Evolutionary conservation across 2,329 filamentous ascomycete species (phyloP).

Genomic region (Teratosphaeria pseudoeucalypti): DNA sequence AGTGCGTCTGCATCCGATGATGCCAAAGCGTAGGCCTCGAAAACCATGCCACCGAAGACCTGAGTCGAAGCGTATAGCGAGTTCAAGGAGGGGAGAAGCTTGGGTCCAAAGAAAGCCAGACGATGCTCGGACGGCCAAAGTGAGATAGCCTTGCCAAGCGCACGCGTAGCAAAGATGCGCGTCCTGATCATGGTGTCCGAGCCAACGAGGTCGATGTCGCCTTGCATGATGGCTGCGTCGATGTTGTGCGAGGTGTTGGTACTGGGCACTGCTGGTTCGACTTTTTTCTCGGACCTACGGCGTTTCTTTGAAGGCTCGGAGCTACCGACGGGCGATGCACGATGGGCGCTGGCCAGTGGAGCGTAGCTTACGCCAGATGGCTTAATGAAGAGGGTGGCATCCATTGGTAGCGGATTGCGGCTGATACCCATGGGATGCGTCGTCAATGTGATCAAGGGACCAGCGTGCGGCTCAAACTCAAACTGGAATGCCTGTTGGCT

Average conservation of each 20-base stretch:
- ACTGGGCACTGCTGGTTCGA: constrained; percentile 47
- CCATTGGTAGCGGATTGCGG: constrained; percentile 85
- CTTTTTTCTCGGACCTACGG: constrained; percentile 70
- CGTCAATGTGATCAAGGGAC: constrained; percentile 72
- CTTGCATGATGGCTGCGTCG: constrained; percentile 94
- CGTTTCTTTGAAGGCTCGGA: constrained; percentile 61
- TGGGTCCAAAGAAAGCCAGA: constrained; percentile 54
- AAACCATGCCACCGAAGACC: constrained; percentile 67
- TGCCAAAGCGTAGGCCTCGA: constrained; percentile 75
- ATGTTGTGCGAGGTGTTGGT: constrained; percentile 70
- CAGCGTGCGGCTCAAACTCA: constrained; percentile 66
- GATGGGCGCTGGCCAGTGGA: constrained; percentile 31
- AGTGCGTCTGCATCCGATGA: constrained; percentile 36
- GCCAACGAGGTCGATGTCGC: constrained; percentile 89
- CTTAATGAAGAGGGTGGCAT: constrained; percentile 77
- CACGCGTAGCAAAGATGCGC: constrained; percentile 74
- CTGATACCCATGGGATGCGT: constrained; percentile 88
- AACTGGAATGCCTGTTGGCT: constrained; percentile 54
- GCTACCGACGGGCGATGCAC: constrained; percentile 36
- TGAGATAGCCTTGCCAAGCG: constrained; percentile 75
- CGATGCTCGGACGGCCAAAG: constrained; percentile 54
- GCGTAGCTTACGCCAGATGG: constrained; percentile 82
- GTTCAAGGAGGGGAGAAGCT: constrained; percentile 54
- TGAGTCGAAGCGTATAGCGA: constrained; percentile 79
- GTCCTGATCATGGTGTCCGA: constrained; percentile 81